phyloP scores from a whole-genome alignment of 1,284 basidiomycete species.

The Cutaneotrichosporon mucoides region DNA sequence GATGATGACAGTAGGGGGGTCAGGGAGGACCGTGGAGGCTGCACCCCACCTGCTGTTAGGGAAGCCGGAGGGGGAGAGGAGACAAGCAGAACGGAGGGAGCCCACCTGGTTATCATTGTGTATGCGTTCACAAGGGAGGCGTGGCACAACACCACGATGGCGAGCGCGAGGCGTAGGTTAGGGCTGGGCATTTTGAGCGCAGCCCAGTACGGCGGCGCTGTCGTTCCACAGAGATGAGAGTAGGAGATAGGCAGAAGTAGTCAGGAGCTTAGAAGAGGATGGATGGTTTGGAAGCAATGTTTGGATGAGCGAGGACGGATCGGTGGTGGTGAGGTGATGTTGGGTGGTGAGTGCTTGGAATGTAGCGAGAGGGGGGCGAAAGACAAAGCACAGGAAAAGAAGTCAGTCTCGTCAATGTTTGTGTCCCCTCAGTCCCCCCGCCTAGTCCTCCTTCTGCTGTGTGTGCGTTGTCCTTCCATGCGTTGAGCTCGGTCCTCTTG shows the following conservation, averaged over 20 bases:
- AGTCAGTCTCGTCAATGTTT: conserved; percentile 5
- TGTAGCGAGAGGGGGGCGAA: too few species aligned
- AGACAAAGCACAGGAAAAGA: not conserved
- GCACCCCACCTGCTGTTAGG: conserved; percentile 68
- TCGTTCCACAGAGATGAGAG: too few species aligned
- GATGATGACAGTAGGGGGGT: conserved; percentile 58
- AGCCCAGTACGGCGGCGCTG: not conserved
- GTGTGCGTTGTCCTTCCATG: too few species aligned
- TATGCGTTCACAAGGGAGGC: not conserved
- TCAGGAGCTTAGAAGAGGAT: not conserved
- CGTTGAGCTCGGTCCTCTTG: too few species aligned
- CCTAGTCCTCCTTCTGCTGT: too few species aligned
- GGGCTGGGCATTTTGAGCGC: not conserved
- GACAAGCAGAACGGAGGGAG: too few species aligned
- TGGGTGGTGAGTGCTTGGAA: not conserved
- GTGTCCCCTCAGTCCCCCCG: too few species aligned
- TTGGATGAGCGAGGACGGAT: not conserved
- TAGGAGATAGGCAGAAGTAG: not conserved
- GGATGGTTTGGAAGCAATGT: not conserved
- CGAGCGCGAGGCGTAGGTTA: too few species aligned
- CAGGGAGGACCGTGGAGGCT: conserved; percentile 59
- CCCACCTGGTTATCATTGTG: not conserved
- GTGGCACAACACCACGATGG: not conserved
- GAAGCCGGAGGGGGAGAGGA: not conserved
- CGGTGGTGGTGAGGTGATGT: not conserved